These are phyloP conservation scores for Penicillium thymicola DNA, from an alignment of 2,329 filamentous ascomycete genomes.

Conservation along the genomic window DNA sequence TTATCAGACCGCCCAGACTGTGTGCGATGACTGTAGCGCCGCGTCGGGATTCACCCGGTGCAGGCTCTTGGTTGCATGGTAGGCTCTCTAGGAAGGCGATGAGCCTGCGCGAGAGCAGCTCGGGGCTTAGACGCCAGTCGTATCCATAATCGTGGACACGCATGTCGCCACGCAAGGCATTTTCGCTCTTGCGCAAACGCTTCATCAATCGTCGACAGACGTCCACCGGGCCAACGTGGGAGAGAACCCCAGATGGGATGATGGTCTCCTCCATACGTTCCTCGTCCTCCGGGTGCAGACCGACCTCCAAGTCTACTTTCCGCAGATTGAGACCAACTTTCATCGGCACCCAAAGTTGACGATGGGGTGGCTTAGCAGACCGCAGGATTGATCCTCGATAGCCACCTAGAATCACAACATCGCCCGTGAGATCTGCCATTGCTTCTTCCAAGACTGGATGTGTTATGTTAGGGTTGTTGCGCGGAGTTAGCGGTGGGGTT, in stretches of 20 bases:
- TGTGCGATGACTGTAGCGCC: constrained; percentile 84
- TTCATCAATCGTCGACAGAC: constrained; percentile 81
- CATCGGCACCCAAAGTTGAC: constrained; percentile 91
- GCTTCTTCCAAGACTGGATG: constrained; percentile 55
- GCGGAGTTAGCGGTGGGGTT: constrained; percentile 18
- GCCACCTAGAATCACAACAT: constrained; percentile 83
- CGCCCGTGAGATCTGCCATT: constrained; percentile 70
- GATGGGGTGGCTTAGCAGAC: constrained; percentile 74
- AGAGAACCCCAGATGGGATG: constrained; percentile 81
- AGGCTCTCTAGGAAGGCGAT: constrained; percentile 69
- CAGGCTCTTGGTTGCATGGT: constrained; percentile 59
- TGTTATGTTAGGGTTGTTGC: constrained; percentile 27
- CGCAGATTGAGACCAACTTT: constrained; percentile 89
- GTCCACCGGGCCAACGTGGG: constrained; percentile 86
- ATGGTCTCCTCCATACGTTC: constrained; percentile 79
- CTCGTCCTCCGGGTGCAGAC: constrained; percentile 76
- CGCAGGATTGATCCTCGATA: constrained; percentile 88
- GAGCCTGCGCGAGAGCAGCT: constrained; percentile 68
- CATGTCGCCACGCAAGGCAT: constrained; percentile 66
- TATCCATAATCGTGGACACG: constrained; percentile 89
- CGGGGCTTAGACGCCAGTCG: constrained; percentile 87
- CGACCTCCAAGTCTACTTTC: constrained; percentile 87
- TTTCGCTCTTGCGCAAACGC: constrained; percentile 69
- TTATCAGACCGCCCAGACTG: constrained; percentile 80
- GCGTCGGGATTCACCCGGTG: constrained; percentile 53